phyloP scores from a whole-genome alignment of 345 rosid species.

The Gossypium rotundifolium region DNA sequence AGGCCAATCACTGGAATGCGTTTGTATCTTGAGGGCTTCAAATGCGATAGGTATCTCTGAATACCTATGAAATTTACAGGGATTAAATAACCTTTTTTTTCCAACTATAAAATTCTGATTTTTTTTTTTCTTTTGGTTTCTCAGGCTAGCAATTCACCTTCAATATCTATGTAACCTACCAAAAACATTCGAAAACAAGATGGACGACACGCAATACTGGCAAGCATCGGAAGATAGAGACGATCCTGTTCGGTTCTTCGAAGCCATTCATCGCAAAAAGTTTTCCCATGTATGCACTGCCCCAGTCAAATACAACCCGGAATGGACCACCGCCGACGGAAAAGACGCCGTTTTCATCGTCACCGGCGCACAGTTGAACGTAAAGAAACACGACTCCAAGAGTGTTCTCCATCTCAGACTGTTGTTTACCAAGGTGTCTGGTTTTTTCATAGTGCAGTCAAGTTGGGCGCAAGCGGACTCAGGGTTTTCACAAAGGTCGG shows the following conservation, averaged over 20 bases:
- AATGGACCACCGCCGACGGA: slow-evolving; percentile 26
- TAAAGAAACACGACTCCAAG: slow-evolving; percentile 57
- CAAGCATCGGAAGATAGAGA: slow-evolving; percentile 50
- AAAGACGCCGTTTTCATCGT: slow-evolving; percentile 58
- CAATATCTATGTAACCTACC: slow-evolving; percentile 64
- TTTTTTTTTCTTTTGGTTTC: background rate
- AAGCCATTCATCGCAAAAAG: slow-evolving; percentile 48
- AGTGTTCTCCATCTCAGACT: slow-evolving; percentile 74
- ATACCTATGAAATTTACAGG: background rate
- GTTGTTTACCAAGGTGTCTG: slow-evolving; percentile 50
- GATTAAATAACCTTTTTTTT: background rate
- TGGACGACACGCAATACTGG: slow-evolving; percentile 50
- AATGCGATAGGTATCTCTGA: slow-evolving; percentile 60
- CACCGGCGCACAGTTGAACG: slow-evolving; percentile 83
- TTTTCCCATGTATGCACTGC: slow-evolving; percentile 75
- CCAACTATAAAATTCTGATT: background rate
- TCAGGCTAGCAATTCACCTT: slow-evolving; percentile 70
- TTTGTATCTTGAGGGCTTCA: slow-evolving; percentile 82
- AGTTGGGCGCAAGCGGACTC: slow-evolving; percentile 55
- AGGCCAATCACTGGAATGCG: slow-evolving; percentile 80
- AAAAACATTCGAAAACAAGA: slow-evolving; percentile 42
- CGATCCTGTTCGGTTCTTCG: slow-evolving; percentile 35
- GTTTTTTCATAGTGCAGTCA: slow-evolving; percentile 35
- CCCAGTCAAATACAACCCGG: slow-evolving; percentile 56
- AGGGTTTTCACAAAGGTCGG: slow-evolving; percentile 52